Conservation (phyloP, 2,329 filamentous ascomycete genomes). For the Immersiporthe knoxdaviesiana region DNA sequence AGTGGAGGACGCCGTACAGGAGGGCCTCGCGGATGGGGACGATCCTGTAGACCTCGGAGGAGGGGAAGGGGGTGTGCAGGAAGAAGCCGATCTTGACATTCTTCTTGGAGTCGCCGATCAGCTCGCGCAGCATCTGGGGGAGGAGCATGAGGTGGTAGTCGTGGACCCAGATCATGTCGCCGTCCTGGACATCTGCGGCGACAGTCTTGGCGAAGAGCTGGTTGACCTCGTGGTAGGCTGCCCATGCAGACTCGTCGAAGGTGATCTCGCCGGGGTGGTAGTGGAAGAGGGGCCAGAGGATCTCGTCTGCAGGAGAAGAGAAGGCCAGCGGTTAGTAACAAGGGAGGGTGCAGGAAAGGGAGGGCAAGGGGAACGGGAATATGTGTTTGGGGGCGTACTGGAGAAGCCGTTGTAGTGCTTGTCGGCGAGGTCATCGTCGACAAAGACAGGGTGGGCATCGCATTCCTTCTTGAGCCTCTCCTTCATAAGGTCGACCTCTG, state of each 20-base stretch:
- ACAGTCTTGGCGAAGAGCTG: slow-evolving; percentile 88
- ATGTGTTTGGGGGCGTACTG: slow-evolving; percentile 64
- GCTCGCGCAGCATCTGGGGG: slow-evolving; percentile 91
- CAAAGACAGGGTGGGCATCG: slow-evolving; percentile 87
- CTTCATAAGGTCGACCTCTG: slow-evolving; percentile 75
- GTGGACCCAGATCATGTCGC: slow-evolving; percentile 96
- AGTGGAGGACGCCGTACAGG: slow-evolving; percentile 84
- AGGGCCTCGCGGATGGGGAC: slow-evolving; percentile 90
- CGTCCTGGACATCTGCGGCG: slow-evolving; percentile 84
- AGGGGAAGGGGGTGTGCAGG: slow-evolving; percentile 95
- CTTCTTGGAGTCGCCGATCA: slow-evolving; percentile 78
- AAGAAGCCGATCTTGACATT: slow-evolving; percentile 99
- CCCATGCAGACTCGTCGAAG: slow-evolving; percentile 94
- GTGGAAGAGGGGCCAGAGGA: slow-evolving; percentile 98
- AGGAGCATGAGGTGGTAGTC: slow-evolving; percentile 99
- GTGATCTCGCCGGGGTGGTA: slow-evolving; percentile 98
- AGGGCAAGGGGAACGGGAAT: background rate
- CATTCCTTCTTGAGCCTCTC: slow-evolving; percentile 84
- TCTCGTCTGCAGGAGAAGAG: slow-evolving; percentile 73
- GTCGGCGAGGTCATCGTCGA: slow-evolving; percentile 91
- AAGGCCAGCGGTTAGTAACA: slow-evolving; percentile 24
- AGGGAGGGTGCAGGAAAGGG: background rate
- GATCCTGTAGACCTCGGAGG: slow-evolving; percentile 95
- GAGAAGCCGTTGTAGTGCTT: slow-evolving; percentile 98
- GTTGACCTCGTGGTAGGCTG: slow-evolving; percentile 91